Evolutionary conservation across 139 green algal species (phyloP).

Genomic region (Tetradesmus lagerheimii): DNA sequence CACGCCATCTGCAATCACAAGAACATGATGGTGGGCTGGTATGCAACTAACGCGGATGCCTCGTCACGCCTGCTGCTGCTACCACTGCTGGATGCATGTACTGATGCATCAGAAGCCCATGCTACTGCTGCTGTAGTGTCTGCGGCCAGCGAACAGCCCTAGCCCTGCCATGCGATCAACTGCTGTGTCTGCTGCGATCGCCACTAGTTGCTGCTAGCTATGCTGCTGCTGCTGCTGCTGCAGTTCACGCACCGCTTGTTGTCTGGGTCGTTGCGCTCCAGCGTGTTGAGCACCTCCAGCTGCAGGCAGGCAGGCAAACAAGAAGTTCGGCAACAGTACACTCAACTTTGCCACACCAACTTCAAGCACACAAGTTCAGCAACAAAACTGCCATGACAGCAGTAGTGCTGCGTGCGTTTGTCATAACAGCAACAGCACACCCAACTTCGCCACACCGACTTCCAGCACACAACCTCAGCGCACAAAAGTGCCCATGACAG

Average conservation of each 20-base stretch:
- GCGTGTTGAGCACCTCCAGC: slow-evolving; percentile 90
- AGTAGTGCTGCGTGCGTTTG: background rate
- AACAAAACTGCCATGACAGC: too few relatives aligned
- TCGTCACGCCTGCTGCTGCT: background rate
- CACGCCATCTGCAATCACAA: too few relatives aligned
- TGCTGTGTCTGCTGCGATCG: background rate
- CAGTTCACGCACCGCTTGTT: background rate
- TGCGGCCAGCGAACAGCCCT: background rate
- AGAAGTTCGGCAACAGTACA: background rate
- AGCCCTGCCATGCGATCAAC: background rate
- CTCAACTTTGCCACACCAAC: too few relatives aligned
- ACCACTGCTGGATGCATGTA: background rate
- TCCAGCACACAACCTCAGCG: too few relatives aligned
- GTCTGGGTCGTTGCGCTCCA: slow-evolving; percentile 82
- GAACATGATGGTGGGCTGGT: too few relatives aligned
- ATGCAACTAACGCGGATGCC: too few relatives aligned
- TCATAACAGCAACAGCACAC: background rate
- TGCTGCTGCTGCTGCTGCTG: background rate
- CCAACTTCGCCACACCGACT: slow-evolving; percentile 62
- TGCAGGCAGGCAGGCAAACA: slow-evolving; percentile 53
- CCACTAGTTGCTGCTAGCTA: background rate
- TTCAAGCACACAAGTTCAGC: too few relatives aligned
- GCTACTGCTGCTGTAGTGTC: background rate
- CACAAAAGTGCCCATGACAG: too few relatives aligned
- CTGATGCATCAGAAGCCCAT: background rate